Evolutionary conservation across 2,329 filamentous ascomycete species (phyloP).

Genomic region (Arthroderma sp.): DNA sequence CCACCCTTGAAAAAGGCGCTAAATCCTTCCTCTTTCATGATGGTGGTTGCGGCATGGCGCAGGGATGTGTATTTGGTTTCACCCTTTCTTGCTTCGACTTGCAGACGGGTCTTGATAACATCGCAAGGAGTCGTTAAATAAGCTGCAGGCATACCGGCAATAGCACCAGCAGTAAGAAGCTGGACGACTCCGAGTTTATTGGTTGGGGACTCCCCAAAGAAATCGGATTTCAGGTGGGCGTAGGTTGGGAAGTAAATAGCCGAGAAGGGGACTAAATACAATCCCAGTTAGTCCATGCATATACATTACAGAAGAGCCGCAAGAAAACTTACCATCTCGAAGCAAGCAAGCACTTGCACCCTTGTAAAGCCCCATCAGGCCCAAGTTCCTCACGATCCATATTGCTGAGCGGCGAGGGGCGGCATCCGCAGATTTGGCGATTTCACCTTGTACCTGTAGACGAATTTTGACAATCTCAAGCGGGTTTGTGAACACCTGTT

Average conservation of each 20-base stretch:
- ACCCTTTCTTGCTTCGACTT: conserved; percentile 94
- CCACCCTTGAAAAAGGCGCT: conserved; percentile 97
- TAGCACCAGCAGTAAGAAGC: conserved; percentile 85
- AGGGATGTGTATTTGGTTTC: conserved; percentile 79
- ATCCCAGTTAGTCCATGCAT: conserved; percentile 7
- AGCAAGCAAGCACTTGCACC: conserved; percentile 87
- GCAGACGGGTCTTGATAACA: conserved; percentile 96
- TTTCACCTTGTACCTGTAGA: conserved; percentile 91
- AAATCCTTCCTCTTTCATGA: conserved; percentile 85
- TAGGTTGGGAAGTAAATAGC: conserved; percentile 98
- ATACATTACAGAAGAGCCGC: background rate
- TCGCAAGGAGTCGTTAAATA: conserved; percentile 97
- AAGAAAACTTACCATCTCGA: conserved; percentile 47
- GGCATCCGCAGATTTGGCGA: conserved; percentile 72
- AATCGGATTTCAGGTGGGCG: conserved; percentile 81
- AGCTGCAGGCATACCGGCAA: conserved; percentile 79
- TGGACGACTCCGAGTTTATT: conserved; percentile 85
- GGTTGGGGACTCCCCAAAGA: conserved; percentile 77
- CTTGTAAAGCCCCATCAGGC: conserved; percentile 91
- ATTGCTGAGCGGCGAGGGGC: conserved; percentile 81
- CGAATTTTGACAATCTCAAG: conserved; percentile 99
- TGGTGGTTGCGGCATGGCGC: conserved; percentile 69
- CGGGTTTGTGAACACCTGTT: conserved; percentile 85
- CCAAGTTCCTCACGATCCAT: conserved; percentile 94
- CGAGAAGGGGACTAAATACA: conserved; percentile 65